Evolutionary conservation across 768 basidiomycete species (phyloP).

Genomic region (Lyophyllum atratum): DNA sequence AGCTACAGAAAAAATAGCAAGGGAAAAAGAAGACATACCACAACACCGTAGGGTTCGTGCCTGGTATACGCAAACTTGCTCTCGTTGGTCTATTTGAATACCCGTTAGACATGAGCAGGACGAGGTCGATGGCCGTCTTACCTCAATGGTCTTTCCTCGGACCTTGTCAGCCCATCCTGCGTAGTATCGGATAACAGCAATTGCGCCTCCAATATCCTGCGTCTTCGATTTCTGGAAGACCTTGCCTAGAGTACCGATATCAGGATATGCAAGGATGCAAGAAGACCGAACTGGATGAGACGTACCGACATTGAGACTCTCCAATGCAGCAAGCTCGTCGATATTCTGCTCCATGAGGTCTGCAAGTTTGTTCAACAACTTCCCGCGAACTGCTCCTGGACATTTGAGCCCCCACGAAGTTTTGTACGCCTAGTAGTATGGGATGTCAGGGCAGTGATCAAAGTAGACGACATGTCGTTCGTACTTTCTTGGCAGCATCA

Average conservation of each 20-base stretch:
- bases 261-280: neutral
- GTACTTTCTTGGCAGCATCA: constrained; percentile 51
- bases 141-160: constrained; percentile 68
- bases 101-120: too few species aligned
- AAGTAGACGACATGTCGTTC: neutral
- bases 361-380: constrained; percentile 31
- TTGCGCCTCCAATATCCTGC: constrained; percentile 47
- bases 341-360: constrained; percentile 28
- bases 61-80: constrained; percentile 28
- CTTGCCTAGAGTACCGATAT: constrained; percentile 42
- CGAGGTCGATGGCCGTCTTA: neutral
- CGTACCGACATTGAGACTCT: constrained; percentile 25
- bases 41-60: constrained; percentile 63
- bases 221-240: constrained; percentile 49
- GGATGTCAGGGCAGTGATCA: neutral
- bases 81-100: constrained; percentile 24
- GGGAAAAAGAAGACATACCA: constrained; percentile 20
- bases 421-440: constrained; percentile 39
- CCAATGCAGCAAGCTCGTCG: constrained; percentile 31
- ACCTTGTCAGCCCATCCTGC: constrained; percentile 89
- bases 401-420: constrained; percentile 67
- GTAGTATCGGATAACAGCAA: constrained; percentile 67
- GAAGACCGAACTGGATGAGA: constrained; percentile 8
- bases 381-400: constrained; percentile 39
- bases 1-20: neutral